Evolutionary conservation across 2,329 filamentous ascomycete genomes (phyloP).

Genomic region (Xylariaceae sp.): DNA sequence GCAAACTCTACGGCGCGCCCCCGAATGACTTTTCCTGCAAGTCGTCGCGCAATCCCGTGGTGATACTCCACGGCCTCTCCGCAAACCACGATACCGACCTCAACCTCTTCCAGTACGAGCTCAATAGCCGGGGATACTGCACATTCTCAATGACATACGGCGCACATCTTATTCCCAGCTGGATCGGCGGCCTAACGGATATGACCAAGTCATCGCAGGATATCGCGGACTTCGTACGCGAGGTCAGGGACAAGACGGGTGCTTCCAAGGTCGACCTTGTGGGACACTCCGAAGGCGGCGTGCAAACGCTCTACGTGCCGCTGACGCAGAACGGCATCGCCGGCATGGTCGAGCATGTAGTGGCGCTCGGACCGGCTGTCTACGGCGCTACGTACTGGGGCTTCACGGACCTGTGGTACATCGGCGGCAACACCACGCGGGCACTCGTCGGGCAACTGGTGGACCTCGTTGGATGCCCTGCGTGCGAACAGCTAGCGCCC

Average conservation of each 20-base stretch:
- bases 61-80: slow-evolving; percentile 44
- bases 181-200: slow-evolving; percentile 37
- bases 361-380: slow-evolving; percentile 28
- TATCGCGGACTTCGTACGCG: slow-evolving; percentile 38
- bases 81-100: slow-evolving; percentile 27
- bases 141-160: slow-evolving; percentile 42
- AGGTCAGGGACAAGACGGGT: slow-evolving; percentile 35
- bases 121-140: slow-evolving; percentile 37
- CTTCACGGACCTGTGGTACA: slow-evolving; percentile 29
- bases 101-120: slow-evolving; percentile 27
- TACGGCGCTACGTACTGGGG: slow-evolving; percentile 30
- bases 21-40: slow-evolving; percentile 27
- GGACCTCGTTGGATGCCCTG: slow-evolving; percentile 24
- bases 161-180: slow-evolving; percentile 35
- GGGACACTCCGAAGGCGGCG: slow-evolving; percentile 42
- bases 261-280: slow-evolving; percentile 39
- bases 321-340: slow-evolving; percentile 29
- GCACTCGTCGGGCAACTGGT: slow-evolving; percentile 19
- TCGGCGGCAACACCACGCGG: slow-evolving; percentile 26
- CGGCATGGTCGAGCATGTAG: slow-evolving; percentile 26
- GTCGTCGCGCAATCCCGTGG: slow-evolving; percentile 37
- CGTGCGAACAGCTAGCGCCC: slow-evolving; percentile 29
- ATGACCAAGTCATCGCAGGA: slow-evolving; percentile 38
- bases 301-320: slow-evolving; percentile 36
- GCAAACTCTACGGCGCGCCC: slow-evolving; percentile 26